Evolutionary conservation across 2,329 filamentous ascomycete genomes (phyloP).

Genomic region (Hymenoscyphus fraxineus): DNA sequence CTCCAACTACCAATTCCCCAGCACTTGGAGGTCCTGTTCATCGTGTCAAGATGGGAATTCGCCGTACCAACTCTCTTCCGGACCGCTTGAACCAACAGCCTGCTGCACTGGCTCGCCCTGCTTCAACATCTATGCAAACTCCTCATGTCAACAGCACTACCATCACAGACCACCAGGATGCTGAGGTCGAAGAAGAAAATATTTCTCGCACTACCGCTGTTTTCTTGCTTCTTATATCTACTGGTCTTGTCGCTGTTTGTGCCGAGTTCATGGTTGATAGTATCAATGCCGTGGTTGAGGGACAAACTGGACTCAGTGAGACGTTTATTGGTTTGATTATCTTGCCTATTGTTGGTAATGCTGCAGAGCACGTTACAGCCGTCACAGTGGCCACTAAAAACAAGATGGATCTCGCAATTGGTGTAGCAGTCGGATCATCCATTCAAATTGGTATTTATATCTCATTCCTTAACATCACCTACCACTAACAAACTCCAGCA

Average conservation of each 20-base stretch:
- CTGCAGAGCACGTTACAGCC: conserved; percentile 69
- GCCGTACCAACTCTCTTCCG: conserved; percentile 70
- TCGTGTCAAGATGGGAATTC: conserved; percentile 60
- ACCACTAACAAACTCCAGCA: conserved; percentile 34
- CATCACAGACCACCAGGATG: conserved; percentile 23
- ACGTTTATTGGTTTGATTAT: conserved; percentile 70
- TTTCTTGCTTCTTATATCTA: conserved; percentile 59
- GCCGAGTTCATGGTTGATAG: conserved; percentile 68
- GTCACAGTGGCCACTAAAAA: conserved; percentile 69
- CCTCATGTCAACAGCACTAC: conserved; percentile 27
- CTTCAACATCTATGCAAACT: conserved; percentile 16
- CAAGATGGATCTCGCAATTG: conserved; percentile 73
- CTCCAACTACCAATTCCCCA: conserved; percentile 29
- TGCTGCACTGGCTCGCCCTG: conserved; percentile 8
- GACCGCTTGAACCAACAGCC: conserved; percentile 54
- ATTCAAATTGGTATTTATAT: conserved; percentile 60
- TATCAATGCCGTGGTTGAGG: conserved; percentile 59
- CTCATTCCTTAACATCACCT: neutral
- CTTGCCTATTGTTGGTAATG: conserved; percentile 69
- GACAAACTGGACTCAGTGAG: conserved; percentile 53
- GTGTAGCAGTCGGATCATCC: conserved; percentile 65
- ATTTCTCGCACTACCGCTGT: conserved; percentile 55
- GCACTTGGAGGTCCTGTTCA: conserved; percentile 45
- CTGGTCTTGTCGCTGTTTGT: conserved; percentile 62
- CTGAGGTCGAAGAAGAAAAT: conserved; percentile 41